Conservation (phyloP, 495 filamentous ascomycete genomes). For the Talaromyces ruber region DNA sequence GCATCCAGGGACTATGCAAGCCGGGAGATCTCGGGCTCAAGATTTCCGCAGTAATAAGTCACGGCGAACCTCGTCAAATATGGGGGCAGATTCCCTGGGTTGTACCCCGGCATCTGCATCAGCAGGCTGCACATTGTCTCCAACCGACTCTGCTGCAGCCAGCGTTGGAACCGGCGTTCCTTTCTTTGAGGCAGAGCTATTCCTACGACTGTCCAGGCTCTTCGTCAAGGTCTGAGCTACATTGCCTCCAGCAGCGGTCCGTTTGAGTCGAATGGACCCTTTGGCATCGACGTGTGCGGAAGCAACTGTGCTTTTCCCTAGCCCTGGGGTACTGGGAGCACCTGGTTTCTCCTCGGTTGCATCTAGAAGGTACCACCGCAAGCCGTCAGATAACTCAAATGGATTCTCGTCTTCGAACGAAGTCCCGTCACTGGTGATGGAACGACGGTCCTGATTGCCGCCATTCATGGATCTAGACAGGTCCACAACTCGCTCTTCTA, state of each 20-base stretch:
- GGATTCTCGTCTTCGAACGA: constrained; percentile 92
- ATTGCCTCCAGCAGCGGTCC: constrained; percentile 40
- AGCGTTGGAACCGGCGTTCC: constrained; percentile 30
- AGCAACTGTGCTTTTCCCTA: constrained; percentile 83
- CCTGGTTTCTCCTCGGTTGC: constrained; percentile 89
- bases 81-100: constrained; percentile 26
- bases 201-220: constrained; percentile 82
- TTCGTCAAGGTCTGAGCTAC: constrained; percentile 74
- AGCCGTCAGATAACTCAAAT: constrained; percentile 90
- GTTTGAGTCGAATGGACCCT: constrained; percentile 56
- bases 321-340: constrained; percentile 83
- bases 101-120: constrained; percentile 23
- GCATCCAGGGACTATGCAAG: constrained; percentile 8
- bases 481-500: constrained; percentile 91
- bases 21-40: constrained; percentile 17
- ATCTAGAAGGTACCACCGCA: constrained; percentile 94
- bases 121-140: constrained; percentile 27
- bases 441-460: constrained; percentile 46
- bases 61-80: constrained; percentile 44
- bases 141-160: constrained; percentile 25
- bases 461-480: constrained; percentile 64
- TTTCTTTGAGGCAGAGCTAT: constrained; percentile 74
- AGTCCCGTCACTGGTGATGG: constrained; percentile 46
- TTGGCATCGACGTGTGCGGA: constrained; percentile 81
- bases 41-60: constrained; percentile 33